phyloP scores from a whole-genome alignment of 768 basidiomycete species.

The Galerina marginata region DNA sequence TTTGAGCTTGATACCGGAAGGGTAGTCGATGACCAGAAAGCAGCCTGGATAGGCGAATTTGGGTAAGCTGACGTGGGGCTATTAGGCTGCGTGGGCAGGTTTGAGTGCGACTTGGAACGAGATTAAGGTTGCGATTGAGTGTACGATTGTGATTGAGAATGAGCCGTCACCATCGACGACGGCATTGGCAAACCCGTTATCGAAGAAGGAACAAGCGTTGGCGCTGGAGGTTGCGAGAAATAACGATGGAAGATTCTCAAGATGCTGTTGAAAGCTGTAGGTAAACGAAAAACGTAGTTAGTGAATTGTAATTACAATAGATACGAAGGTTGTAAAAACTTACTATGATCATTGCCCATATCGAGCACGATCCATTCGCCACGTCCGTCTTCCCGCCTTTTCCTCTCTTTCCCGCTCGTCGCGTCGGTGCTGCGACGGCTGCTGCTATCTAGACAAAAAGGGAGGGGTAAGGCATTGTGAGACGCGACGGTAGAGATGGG shows the following conservation, averaged over 20 bases:
- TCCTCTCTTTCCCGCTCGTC: not conserved
- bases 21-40: not conserved
- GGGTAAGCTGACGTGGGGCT: not conserved
- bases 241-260: conserved; percentile 59
- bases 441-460: too few relatives aligned
- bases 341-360: conserved; percentile 52
- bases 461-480: not conserved
- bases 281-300: conserved; percentile 3
- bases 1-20: not conserved
- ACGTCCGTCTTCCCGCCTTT: conserved; percentile 30
- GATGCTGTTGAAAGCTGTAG: conserved; percentile 52
- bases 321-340: conserved; percentile 3
- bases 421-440: too few relatives aligned
- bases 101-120: not conserved
- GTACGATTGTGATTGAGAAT: not conserved
- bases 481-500: not conserved
- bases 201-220: conserved; percentile 42
- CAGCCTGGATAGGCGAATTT: conserved; percentile 1
- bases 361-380: conserved; percentile 60
- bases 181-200: not conserved
- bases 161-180: not conserved
- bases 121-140: not conserved
- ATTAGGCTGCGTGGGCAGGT: not conserved
- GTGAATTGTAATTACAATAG: not conserved
- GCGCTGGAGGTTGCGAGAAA: conserved; percentile 36